Base-by-base conservation (phyloP, 768 basidiomycete genomes). In the Grammothele lineata region DNA sequence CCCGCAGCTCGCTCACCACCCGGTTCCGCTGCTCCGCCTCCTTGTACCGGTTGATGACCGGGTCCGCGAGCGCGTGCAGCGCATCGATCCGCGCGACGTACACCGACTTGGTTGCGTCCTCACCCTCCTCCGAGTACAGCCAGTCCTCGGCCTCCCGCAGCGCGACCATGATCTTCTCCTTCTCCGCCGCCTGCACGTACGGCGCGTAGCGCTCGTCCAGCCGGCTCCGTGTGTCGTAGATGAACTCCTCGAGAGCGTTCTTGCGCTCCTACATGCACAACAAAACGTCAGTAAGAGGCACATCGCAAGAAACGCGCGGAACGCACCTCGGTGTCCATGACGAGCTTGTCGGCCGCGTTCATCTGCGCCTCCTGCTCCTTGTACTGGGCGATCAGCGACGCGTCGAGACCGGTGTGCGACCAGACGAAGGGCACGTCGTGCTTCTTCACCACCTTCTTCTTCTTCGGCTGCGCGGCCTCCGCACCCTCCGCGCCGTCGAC, bases 211-310 rank as follows among this genome's bases (percentile, higher is more conserved):
- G 81, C 38, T 86, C 89, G 30, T 97, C 94, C 50, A 99, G 79
- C 72, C 96, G 95, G 67, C 80, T 73, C 32, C 93, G 88, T 61
- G 78, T 92, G 66, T 98, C 95, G 70, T 97, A 97, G 48, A 98
- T 87, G 72, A 95, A 97, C 70, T 98, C 96, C 71, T 99, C 95
- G 12, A 99, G 83, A 4, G 94, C 93, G 64, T 99, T 99, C 74
- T 97, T 99, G 67, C 90, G 84, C 68, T 98, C 90, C 92, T 95
- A 45, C 19, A 33, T n/a, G 53, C 43, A 43, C 32, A 5, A 0
- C 17, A 32, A 22, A 26, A 6, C 35, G 40, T 21, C 24, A 23
- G 7, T 14, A 37, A n/a, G n/a, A n/a, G n/a, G n/a, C n/a, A n/a
- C n/a, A n/a, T n/a, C n/a, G n/a, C n/a, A n/a, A n/a, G n/a, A n/a